These are phyloP conservation scores for Nitzschia palea DNA, from an alignment of 108 stramenopile species.

Conservation along the genomic window DNA sequence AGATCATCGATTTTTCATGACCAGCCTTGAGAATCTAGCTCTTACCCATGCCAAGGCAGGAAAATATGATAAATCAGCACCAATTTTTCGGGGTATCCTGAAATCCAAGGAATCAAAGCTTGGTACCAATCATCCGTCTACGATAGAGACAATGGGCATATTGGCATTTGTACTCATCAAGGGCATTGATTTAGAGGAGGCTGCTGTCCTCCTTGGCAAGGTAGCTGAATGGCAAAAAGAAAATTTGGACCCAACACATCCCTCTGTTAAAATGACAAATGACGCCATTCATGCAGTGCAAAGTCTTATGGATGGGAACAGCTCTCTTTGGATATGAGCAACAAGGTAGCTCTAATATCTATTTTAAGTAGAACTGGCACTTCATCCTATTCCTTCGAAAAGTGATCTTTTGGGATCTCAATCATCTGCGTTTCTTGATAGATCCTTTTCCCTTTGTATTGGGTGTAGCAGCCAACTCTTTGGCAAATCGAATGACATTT, in stretches of 20 bases:
- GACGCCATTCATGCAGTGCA: conserved; percentile 16
- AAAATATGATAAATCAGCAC: conserved; percentile 28
- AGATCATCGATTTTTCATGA: conserved; percentile 41
- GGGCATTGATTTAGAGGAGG: conserved; percentile 30
- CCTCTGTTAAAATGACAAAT: conserved; percentile 26
- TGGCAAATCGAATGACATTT: conserved; percentile 52
- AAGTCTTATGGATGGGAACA: conserved; percentile 3
- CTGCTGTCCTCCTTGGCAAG: conserved; percentile 24
- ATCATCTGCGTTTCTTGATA: conserved; percentile 3
- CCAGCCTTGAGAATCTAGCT: conserved; percentile 40
- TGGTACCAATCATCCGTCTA: conserved; percentile 32
- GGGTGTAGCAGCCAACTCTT: conserved; percentile 44
- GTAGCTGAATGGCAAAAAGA: conserved; percentile 43
- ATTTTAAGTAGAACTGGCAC: neutral
- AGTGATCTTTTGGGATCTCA: neutral
- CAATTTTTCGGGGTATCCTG: conserved; percentile 33
- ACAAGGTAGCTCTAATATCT: neutral
- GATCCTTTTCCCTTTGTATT: neutral
- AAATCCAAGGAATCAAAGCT: conserved; percentile 34
- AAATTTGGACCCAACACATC: conserved; percentile 28
- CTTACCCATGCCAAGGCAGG: conserved; percentile 27
- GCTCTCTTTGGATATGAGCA: conserved; percentile 29
- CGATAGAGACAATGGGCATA: conserved; percentile 45
- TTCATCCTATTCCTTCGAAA: neutral
- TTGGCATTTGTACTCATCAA: conserved; percentile 34